These are phyloP conservation scores for Agrocybe pediades DNA, from an alignment of 768 basidiomycete species.

Conservation along the genomic window DNA sequence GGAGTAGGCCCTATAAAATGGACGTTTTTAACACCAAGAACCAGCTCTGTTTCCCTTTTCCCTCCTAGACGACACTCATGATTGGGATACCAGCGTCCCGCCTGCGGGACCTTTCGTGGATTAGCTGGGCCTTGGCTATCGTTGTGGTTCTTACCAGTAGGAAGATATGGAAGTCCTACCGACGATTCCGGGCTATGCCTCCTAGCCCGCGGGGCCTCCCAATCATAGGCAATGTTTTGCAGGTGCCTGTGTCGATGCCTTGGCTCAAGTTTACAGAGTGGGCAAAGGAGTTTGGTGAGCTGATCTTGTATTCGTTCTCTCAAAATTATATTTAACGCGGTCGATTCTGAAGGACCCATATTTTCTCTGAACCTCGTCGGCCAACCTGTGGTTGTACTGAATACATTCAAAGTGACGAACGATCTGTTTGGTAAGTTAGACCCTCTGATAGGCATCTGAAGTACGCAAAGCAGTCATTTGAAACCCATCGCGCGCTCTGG, in stretches of 20 bases:
- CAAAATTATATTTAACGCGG: constrained; percentile 61
- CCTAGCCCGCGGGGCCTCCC: constrained; percentile 70
- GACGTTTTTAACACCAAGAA: too few species aligned
- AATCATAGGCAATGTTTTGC: constrained; percentile 60
- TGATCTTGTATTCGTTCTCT: not conserved
- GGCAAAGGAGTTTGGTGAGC: constrained; percentile 62
- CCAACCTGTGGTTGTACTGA: not conserved
- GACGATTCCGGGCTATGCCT: constrained; percentile 32
- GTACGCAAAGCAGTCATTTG: too few species aligned
- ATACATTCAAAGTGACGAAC: not conserved
- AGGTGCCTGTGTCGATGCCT: constrained; percentile 55
- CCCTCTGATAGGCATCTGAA: too few species aligned
- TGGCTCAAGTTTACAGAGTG: constrained; percentile 61
- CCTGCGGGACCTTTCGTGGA: too few species aligned
- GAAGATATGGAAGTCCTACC: not conserved
- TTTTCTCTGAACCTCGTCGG: constrained; percentile 61
- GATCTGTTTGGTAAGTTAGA: not conserved
- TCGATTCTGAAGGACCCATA: constrained; percentile 53
- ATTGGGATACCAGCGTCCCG: too few species aligned
- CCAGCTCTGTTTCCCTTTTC: too few species aligned
- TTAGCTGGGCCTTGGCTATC: not conserved
- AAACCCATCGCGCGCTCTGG: not conserved
- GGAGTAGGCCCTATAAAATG: too few species aligned
- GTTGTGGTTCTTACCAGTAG: not conserved
- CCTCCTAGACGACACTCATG: too few species aligned